These are phyloP conservation scores for Lentinula guzmanii DNA, from an alignment of 768 basidiomycete genomes.

Conservation along the genomic window DNA sequence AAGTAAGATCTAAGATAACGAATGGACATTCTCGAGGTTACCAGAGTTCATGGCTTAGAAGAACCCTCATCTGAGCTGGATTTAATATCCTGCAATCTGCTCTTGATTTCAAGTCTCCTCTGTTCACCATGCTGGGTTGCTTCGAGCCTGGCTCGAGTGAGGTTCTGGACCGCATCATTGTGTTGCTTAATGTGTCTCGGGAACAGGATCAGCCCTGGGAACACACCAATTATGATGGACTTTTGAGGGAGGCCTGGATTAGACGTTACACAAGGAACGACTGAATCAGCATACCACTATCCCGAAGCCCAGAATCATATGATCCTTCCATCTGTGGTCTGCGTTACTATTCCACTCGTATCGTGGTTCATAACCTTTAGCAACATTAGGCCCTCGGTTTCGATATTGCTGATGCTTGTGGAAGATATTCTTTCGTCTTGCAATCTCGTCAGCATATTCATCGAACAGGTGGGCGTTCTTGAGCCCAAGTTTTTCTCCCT, in stretches of 20 bases:
- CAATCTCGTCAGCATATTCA: slow-evolving; percentile 46
- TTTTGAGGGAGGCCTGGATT: slow-evolving; percentile 11
- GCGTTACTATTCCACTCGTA: slow-evolving; percentile 22
- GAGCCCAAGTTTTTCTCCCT: slow-evolving; percentile 19
- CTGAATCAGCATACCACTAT: slow-evolving; percentile 33
- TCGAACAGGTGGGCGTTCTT: slow-evolving; percentile 24
- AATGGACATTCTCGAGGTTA: no score
- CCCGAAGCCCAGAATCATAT: slow-evolving; percentile 40
- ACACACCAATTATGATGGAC: slow-evolving; percentile 40
- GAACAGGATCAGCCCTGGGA: slow-evolving; percentile 33
- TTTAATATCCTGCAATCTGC: slow-evolving; percentile 6
- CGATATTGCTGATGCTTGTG: slow-evolving; percentile 24
- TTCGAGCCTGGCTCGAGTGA: slow-evolving; percentile 53
- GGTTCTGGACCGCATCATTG: slow-evolving; percentile 46
- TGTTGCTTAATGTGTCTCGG: slow-evolving; percentile 35
- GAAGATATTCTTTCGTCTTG: slow-evolving; percentile 37
- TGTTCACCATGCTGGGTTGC: slow-evolving; percentile 50
- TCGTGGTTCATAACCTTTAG: slow-evolving; percentile 1
- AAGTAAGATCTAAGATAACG: no score
- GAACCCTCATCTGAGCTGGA: background rate
- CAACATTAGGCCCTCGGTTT: slow-evolving; percentile 8
- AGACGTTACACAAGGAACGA: background rate
- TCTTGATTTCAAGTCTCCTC: slow-evolving; percentile 41
- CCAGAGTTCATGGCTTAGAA: background rate
- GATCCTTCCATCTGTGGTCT: slow-evolving; percentile 47